Evolutionary conservation across 176 grass and related monocot species (phyloP).

Genomic region (Ananas comosus): DNA sequence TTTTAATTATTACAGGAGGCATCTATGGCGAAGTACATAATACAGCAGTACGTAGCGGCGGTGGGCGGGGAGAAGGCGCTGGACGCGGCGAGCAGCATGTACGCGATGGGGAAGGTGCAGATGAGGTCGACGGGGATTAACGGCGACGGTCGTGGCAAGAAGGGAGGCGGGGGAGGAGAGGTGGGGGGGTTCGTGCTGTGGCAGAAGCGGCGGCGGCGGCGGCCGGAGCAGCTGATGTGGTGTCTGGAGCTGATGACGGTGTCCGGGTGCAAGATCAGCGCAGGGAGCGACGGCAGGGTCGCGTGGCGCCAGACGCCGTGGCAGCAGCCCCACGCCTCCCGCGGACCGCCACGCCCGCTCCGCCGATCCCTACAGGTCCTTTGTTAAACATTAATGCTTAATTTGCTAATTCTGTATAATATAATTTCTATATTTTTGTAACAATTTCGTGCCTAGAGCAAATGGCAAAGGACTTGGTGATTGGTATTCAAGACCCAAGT

Average conservation of each 20-base stretch:
- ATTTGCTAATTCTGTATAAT: not conserved
- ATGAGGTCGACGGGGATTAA: slow-evolving; percentile 10
- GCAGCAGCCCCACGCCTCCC: slow-evolving; percentile 10
- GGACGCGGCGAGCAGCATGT: slow-evolving; percentile 11
- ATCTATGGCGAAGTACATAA: slow-evolving; percentile 20
- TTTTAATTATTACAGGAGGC: not conserved
- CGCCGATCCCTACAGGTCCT: slow-evolving; percentile 21
- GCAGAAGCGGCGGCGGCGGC: not conserved
- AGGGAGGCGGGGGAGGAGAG: not conserved
- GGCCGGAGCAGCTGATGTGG: slow-evolving; percentile 5
- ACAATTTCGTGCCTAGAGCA: too few relatives aligned
- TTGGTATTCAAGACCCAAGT: too few relatives aligned
- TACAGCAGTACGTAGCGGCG: slow-evolving; percentile 22
- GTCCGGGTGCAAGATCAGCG: slow-evolving; percentile 15
- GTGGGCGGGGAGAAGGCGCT: slow-evolving; percentile 13
- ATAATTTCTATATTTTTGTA: not conserved
- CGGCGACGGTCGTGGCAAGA: not conserved
- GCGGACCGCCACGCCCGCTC: slow-evolving; percentile 19
- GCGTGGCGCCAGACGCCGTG: slow-evolving; percentile 19
- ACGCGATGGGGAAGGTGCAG: slow-evolving; percentile 20
- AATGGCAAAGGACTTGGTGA: too few relatives aligned
- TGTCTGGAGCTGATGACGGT: slow-evolving; percentile 19
- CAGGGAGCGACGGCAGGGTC: slow-evolving; percentile 23
- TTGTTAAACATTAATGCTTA: not conserved
- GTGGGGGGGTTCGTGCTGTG: slow-evolving; percentile 23